Base-by-base conservation (phyloP, 805 yeast species). In the Isabelozyma gotoi region DNA sequence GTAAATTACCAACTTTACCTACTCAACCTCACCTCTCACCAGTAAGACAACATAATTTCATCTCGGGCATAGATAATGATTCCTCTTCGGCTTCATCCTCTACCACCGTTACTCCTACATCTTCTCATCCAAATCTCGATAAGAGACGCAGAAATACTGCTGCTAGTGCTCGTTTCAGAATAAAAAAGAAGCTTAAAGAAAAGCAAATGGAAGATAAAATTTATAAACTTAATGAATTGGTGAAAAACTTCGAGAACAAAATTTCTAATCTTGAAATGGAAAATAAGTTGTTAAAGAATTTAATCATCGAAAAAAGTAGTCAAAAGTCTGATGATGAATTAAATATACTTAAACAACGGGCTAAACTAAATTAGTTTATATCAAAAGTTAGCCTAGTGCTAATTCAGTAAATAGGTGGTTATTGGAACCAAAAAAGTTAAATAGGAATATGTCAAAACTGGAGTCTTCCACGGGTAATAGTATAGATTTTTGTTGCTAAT, bases 151-250 rank as follows among this genome's bases (percentile, higher is more conserved):
- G 85, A 48, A 81, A 81, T 56, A 80, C 87, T 2, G 80, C 81
- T 4, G 88, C 88, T 0, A 74, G 81, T 36, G 87, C 87, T 0
- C 63, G 85, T 41, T 82, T 82, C 60, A 63, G 88, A 50, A 68
- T 78, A 36, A 82, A 82, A 62, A 81, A 81, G 71, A 81, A 81
- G 57, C 54, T 74, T 48, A 79, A 71, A 56, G 85, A 81, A 51
- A 75, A 73, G 52, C 80, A 80, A 54, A 76, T 82, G 82, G 83
- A 79, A 50, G 65, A 63, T 36, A 71, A 65, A 36, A 69, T 80
- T 15, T 56, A 54, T 33, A 59, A 62, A 29, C 66, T 81, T 36
- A 68, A 68, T 38, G 80, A 76, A 27, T 59, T 65, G 46, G 74
- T 81, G n/a, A 57, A 63, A 16, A 52, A 53, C 7, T 74, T 74